Base-by-base conservation (phyloP, 2,329 filamentous ascomycete species). In the Epichloe typhina region DNA sequence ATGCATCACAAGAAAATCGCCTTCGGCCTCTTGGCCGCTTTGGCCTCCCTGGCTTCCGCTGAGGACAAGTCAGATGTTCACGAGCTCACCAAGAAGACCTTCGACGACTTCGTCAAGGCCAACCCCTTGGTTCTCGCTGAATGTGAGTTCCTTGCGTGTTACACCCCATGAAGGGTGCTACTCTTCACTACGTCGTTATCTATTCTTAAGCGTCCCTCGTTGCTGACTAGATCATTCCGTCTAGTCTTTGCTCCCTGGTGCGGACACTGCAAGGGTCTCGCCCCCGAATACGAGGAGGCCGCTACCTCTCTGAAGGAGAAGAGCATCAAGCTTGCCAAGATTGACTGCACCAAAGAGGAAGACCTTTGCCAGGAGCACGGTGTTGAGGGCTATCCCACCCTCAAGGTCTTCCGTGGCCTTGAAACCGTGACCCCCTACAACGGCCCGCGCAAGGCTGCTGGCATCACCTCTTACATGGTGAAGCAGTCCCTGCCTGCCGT, bases 251-350 rank as follows among this genome's bases (percentile, higher is more conserved):
- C 91, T 59, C 90, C 91, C 61, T 95, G 91, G 90, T 95, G 87
- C 62, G 91, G 90, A 58, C 91, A 97, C 79, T 97, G 91, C 86
- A 97, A 98, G 79, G 91, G 91, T 54, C 87, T 98, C 59, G 93
- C 86, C 55, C 55, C 87, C 66, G 87, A 93, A 72, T 94, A 93
- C 70, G 88, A 94, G 74, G 82, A 87, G 68, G 87, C 88, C 49
- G 88, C 88, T 47, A 90, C 86, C 33, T 77, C 81, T 35, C 76
- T 94, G 57, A 91, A 90, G 78, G 86, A 88, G 72, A 93, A 91
- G 82, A 78, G 86, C 67, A 91, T 93, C 71, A 80, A 79, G 65
- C 77, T 94, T 51, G 85, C 78, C 70, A 93, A 94, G 82, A 72
- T 94, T 61, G 91, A 96, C 76, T 97, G 93, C 79, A 97, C 91